A percentile compares a stretch with the other conserved stretches of the same genome.
Evolutionary conservation across 1,139 yeast species (phyloP).

Genomic region (Sugiyamaella neomexicana): DNA sequence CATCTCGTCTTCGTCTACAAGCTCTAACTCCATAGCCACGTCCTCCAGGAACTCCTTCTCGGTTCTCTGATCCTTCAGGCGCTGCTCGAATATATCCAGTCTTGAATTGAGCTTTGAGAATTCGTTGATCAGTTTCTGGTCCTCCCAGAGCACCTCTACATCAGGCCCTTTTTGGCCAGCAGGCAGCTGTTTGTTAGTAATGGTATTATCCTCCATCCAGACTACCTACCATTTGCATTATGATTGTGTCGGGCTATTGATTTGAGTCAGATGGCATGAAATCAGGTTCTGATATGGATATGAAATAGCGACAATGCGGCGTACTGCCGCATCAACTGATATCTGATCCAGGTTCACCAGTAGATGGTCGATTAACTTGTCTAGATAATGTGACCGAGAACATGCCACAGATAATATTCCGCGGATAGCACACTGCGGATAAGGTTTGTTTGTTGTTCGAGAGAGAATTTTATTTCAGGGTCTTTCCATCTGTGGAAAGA

Average conservation of each 20-base stretch:
- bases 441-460: too few species aligned
- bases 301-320: too few species aligned
- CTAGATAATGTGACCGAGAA: too few species aligned
- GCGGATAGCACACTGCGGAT: too few species aligned
- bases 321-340: too few species aligned
- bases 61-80: constrained; percentile 52
- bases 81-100: constrained; percentile 57
- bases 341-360: too few species aligned
- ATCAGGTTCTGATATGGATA: not conserved
- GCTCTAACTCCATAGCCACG: constrained; percentile 78
- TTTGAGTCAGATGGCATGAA: not conserved
- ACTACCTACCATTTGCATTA: constrained; percentile 6
- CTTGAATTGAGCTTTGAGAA: constrained; percentile 79
- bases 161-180: constrained; percentile 25
- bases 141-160: constrained; percentile 80
- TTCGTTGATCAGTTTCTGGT: constrained; percentile 84
- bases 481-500: too few species aligned
- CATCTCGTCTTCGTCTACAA: constrained; percentile 73
- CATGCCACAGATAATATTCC: too few species aligned
- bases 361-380: too few species aligned
- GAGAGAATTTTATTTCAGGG: too few species aligned
- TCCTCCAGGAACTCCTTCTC: constrained; percentile 92
- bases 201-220: not conserved
- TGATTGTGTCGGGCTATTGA: not conserved
- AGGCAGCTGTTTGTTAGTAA: constrained; percentile 4